Evolutionary conservation across 2,329 filamentous ascomycete genomes (phyloP).

Genomic region (Penicillium psychrosexuale): DNA sequence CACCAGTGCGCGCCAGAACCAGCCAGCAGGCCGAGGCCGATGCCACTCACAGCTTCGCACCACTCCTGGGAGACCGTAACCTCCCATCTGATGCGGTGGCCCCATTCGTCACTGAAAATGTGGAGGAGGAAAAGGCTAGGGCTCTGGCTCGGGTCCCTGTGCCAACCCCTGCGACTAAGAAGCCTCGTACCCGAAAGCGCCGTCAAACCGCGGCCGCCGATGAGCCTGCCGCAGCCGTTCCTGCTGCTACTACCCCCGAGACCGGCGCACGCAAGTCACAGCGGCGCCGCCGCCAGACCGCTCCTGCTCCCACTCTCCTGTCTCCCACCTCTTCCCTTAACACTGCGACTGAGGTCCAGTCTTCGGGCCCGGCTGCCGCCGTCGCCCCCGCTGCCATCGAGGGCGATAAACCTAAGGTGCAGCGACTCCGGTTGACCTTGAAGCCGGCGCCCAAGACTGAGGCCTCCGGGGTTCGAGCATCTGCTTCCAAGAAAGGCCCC

Average conservation of each 20-base stretch:
- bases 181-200: constrained; percentile 11
- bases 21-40: constrained; percentile 11
- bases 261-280: constrained; percentile 4
- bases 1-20: constrained; percentile 16
- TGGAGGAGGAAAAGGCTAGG: constrained; percentile 11
- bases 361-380: background rate
- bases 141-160: constrained; percentile 1
- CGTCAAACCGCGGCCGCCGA: constrained; percentile 1
- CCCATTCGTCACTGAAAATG: constrained; percentile 12
- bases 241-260: background rate
- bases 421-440: constrained; percentile 15
- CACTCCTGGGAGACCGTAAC: constrained; percentile 22
- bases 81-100: constrained; percentile 6
- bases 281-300: constrained; percentile 6
- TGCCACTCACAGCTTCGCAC: constrained; percentile 16
- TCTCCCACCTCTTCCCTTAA: background rate
- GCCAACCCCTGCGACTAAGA: background rate
- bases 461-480: background rate
- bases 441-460: constrained; percentile 11
- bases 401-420: constrained; percentile 7
- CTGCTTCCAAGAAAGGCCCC: background rate
- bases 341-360: background rate
- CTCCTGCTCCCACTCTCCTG: constrained; percentile 2
- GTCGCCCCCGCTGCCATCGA: background rate
- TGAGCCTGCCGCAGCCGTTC: background rate